phyloP scores from a whole-genome alignment of 176 grass and related monocot genomes.

The Musa troglodytarum region DNA sequence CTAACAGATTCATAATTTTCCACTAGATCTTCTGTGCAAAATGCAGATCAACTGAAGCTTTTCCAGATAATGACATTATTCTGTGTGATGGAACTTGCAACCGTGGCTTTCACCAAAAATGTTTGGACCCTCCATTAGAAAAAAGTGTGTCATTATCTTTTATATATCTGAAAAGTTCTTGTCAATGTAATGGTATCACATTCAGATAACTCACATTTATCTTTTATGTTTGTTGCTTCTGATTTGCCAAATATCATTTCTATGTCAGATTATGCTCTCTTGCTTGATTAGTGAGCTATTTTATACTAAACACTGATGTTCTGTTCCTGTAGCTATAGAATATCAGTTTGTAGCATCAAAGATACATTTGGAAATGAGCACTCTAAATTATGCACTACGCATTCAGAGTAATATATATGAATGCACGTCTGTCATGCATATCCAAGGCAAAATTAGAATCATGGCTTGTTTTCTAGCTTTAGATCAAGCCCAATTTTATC shows the following conservation, averaged over 20 bases:
- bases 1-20: conserved; percentile 28
- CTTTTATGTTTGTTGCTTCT: not conserved
- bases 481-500: too few relatives aligned
- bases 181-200: not conserved
- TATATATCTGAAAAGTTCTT: not conserved
- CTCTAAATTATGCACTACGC: too few relatives aligned
- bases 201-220: conserved; percentile 1
- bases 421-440: too few relatives aligned
- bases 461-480: too few relatives aligned
- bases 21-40: conserved; percentile 45
- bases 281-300: not conserved
- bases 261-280: not conserved
- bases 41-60: conserved; percentile 63
- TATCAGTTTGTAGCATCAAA: not conserved
- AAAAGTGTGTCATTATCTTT: conserved; percentile 44
- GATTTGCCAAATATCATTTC: not conserved
- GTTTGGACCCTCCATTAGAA: conserved; percentile 48
- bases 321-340: not conserved
- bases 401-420: too few relatives aligned
- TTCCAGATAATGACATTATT: conserved; percentile 48
- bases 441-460: too few relatives aligned
- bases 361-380: not conserved
- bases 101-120: conserved; percentile 65
- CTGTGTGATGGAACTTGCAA: conserved; percentile 59
- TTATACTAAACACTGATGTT: not conserved